A percentile compares a stretch with the other conserved stretches of the same genome.
Evolutionary conservation across 2,329 filamentous ascomycete species (phyloP).

Genomic region (Fusarium oligoseptatum): DNA sequence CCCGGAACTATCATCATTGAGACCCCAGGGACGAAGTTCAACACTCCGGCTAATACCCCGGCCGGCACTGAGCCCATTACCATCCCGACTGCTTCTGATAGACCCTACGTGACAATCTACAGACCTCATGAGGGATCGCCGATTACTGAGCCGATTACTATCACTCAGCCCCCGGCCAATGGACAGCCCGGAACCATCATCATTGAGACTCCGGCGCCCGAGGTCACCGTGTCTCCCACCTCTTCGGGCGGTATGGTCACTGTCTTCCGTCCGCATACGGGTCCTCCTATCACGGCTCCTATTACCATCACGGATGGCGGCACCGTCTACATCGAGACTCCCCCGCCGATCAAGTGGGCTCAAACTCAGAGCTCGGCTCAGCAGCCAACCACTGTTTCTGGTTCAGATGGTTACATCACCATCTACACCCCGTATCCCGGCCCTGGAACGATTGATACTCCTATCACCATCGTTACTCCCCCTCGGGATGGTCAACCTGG

Average conservation of each 20-base stretch:
- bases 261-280: slow-evolving; percentile 28
- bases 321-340: slow-evolving; percentile 30
- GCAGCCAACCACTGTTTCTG: slow-evolving; percentile 16
- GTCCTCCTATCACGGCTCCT: slow-evolving; percentile 24
- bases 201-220: slow-evolving; percentile 32
- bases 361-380: background rate
- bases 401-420: slow-evolving; percentile 28
- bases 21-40: slow-evolving; percentile 19
- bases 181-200: slow-evolving; percentile 1
- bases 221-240: slow-evolving; percentile 23
- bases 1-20: slow-evolving; percentile 36
- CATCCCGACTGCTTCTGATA: background rate
- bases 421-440: slow-evolving; percentile 32
- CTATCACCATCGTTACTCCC: slow-evolving; percentile 22
- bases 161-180: background rate
- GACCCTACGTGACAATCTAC: background rate
- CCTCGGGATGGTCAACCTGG: slow-evolving; percentile 24
- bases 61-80: background rate
- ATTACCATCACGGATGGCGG: slow-evolving; percentile 27
- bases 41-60: background rate
- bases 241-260: slow-evolving; percentile 17
- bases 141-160: slow-evolving; percentile 1
- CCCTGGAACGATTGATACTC: slow-evolving; percentile 30
- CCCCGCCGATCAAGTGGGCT: background rate
- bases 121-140: background rate